phyloP scores from a whole-genome alignment of 441 rosid genomes.

The Pelargonium fulgidum region DNA sequence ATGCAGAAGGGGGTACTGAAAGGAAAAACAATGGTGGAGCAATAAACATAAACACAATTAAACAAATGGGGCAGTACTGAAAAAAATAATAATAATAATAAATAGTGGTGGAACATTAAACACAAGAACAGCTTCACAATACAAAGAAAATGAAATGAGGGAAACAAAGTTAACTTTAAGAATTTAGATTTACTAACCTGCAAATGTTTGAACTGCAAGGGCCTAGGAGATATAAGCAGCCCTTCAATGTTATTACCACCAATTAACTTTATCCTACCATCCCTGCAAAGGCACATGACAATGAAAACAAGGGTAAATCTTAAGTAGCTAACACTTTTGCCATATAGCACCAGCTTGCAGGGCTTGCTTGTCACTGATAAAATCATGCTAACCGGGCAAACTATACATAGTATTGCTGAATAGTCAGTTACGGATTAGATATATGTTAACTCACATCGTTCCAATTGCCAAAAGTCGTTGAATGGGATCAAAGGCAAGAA shows the following conservation, averaged over 20 bases:
- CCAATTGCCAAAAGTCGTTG: conserved; percentile 61
- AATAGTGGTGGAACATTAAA: not conserved
- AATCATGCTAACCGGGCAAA: not conserved
- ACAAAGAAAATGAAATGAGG: not conserved
- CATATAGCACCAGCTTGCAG: not conserved
- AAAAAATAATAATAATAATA: too few species aligned
- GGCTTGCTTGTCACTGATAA: not conserved
- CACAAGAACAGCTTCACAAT: not conserved
- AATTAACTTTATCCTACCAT: conserved; percentile 66
- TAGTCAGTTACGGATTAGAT: not conserved
- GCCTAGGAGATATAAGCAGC: conserved; percentile 52
- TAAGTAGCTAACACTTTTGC: not conserved
- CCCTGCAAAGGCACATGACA: conserved; percentile 30
- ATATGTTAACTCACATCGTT: conserved; percentile 44
- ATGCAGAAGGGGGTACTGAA: not conserved
- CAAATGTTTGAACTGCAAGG: conserved; percentile 47
- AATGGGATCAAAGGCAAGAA: conserved; percentile 53
- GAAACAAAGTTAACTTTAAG: not conserved
- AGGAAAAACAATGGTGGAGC: too few species aligned
- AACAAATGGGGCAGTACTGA: too few species aligned
- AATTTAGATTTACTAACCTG: conserved; percentile 38
- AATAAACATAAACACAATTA: too few species aligned
- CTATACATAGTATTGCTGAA: conserved; percentile 3
- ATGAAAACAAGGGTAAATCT: not conserved
- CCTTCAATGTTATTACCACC: conserved; percentile 59